Evolutionary conservation across 2,329 filamentous ascomycete genomes (phyloP), one percentile per base, ranked within the genome.

Genomic region (Camillea tinctor): DNA sequence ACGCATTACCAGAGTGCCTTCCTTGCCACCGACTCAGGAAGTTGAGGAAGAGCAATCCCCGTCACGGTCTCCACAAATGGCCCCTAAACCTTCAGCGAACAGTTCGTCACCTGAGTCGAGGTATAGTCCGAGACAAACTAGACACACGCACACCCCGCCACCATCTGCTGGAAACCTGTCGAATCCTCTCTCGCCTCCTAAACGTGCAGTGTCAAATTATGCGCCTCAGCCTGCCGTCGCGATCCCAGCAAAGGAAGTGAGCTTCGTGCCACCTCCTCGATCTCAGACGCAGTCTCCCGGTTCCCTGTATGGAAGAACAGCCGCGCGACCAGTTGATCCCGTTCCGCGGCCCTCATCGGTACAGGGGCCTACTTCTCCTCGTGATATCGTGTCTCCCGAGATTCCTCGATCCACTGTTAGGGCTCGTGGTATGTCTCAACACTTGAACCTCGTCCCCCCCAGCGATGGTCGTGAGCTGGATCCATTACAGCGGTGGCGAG

Each of bases 401-500:
- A 56, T 55, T 58, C 64, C 62, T 20, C 65, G 55, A 6, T 69
- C 77, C 5, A 66, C 69, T 20, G 68, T 75, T 17, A 78, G 83
- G 20, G 74, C 78, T 13, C 78, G 85, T 56, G 83, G 81, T 1
- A 77, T 81, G 56, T 88, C 85, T 2, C 77, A 85, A 58, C 79
- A 76, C 24, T 73, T 87, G 55, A 85, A 85, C 66, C 80, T 88
- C 64, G 79, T 89, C 44, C 77, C 83, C 8, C 87, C 88, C 1
- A 88, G 82, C 1, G 87, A 90, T 72, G 87, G 87, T 1, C 83
- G 84, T 20, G 85, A 90, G 69, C 77, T 86, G 19, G 95, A 99
- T 76, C 87, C 88, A 1, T 79, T 99, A 6, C 84, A 96, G 72
- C 84, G 95, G 66, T 99, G 95, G 95, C 93, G 90, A 76, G 96